A percentile compares a stretch with the other conserved stretches of the same genome.
These are phyloP conservation scores for Phytopythium mirpurense DNA, from an alignment of 352 stramenopile genomes.

Conservation along the genomic window DNA sequence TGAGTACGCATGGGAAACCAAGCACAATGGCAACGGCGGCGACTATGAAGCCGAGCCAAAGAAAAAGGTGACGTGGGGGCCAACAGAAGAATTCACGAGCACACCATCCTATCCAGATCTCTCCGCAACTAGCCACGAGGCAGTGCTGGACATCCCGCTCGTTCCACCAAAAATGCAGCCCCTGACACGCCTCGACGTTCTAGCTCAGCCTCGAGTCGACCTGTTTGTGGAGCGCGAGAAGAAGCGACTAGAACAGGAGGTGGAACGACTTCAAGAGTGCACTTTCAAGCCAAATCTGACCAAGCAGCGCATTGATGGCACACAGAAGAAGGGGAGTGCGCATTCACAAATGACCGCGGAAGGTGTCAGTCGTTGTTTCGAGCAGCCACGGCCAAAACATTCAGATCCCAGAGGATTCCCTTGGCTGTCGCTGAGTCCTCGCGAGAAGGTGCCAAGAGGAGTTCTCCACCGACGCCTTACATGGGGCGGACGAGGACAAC, in stretches of 20 bases:
- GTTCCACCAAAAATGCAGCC: conserved; percentile 3
- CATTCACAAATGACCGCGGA: background rate
- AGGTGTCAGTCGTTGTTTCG: background rate
- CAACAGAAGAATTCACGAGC: background rate
- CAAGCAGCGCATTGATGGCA: conserved; percentile 8
- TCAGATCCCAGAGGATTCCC: conserved; percentile 23
- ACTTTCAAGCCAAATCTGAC: conserved; percentile 56
- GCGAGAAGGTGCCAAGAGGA: conserved; percentile 15
- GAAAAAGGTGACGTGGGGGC: background rate
- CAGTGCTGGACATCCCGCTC: background rate
- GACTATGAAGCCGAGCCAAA: too few species aligned
- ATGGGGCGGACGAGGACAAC: conserved; percentile 1
- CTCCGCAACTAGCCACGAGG: background rate
- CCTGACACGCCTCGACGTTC: conserved; percentile 25
- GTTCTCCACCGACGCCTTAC: background rate
- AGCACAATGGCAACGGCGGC: background rate
- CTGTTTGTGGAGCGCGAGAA: conserved; percentile 63
- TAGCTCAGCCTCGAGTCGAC: conserved; percentile 50
- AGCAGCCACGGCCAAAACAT: background rate
- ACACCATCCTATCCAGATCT: background rate
- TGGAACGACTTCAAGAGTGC: conserved; percentile 56
- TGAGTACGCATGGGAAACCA: background rate
- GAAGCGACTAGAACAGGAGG: conserved; percentile 44
- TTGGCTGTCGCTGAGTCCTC: conserved; percentile 59
- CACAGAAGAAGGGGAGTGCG: background rate